Evolutionary conservation across 129 eudicot species (phyloP), one percentile per base, ranked within the genome.

Genomic region (Flaveria linearis): DNA sequence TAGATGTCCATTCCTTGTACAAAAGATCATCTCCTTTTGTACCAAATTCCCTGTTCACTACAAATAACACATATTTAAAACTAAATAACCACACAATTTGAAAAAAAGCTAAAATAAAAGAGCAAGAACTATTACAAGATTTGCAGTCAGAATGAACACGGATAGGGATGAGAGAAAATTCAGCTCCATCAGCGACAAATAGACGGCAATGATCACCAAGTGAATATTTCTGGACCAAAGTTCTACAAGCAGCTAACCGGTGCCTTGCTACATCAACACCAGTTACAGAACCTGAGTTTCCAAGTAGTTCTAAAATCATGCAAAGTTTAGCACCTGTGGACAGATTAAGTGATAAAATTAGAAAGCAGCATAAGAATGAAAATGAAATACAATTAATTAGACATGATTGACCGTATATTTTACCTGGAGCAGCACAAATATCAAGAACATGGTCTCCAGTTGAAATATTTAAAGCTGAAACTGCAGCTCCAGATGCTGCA

Each of bases 371-470:
- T 52, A 60, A 14, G 1, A 58, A 74, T n/a, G 4, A 14, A 66
- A 55, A 25, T 16, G 2, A 7, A 70, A 61, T 28, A 33, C 51
- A 45, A 75, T 9, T 42, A 46, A n/a, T 6, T 36, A 18, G 39
- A 45, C 30, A 46, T 61, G 14, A 74, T 0, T n/a, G 58, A 1
- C 30, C 36, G 71, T 43, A 63, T 56, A 20, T 1, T 68, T 68
- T 28, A 93, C 98, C 98, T 64, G 98, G 97, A 42, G 98, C 97
- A 73, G 98, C 96, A 86, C 98, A 94, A 76, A 94, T 96, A 80
- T 91, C 96, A 57, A 94, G 91, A 71, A 94, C 88, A 57, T 88
- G 97, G 76, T 94, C 98, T 79, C 97, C 97, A 0, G 74, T 15
- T 39, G 76, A 42, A 65, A 94, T 79, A 73, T 73, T 86, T 69